Percentiles rank a stretch among this genome's conserved stretches.
Evolutionary conservation across 306 rosid genomes (phyloP).

Genomic region (Vigna nakashimae): DNA sequence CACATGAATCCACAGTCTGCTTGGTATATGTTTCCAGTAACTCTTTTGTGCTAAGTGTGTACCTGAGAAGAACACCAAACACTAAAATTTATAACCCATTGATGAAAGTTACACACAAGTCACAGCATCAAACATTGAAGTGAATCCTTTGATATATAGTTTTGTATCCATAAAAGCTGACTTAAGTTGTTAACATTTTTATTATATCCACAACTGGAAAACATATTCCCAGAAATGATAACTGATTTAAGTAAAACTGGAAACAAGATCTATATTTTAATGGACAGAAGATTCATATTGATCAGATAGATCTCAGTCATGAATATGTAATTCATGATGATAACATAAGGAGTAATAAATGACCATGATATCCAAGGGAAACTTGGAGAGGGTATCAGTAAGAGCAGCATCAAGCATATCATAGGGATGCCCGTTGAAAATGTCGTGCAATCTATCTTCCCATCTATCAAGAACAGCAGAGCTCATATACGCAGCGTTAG

Average conservation of each 20-base stretch:
- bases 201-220: constrained; percentile 15
- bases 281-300: background rate
- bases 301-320: background rate
- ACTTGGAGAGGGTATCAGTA: too few species aligned
- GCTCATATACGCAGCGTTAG: too few species aligned
- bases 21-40: constrained; percentile 76
- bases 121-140: constrained; percentile 16
- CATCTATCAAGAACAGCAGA: too few species aligned
- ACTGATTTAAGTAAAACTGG: background rate
- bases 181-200: constrained; percentile 10
- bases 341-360: too few species aligned
- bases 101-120: constrained; percentile 21
- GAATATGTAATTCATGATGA: too few species aligned
- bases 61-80: constrained; percentile 63
- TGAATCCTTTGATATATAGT: background rate
- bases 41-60: constrained; percentile 79
- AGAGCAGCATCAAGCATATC: too few species aligned
- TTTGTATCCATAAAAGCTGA: background rate
- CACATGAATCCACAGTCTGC: constrained; percentile 83
- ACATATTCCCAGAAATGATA: background rate
- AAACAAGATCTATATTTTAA: constrained; percentile 18
- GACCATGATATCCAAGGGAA: too few species aligned
- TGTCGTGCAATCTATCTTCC: too few species aligned
- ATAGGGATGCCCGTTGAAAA: too few species aligned
- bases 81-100: constrained; percentile 21